These are phyloP conservation scores for Chrysoporthe austroafricana DNA, from an alignment of 2,329 filamentous ascomycete species.

Conservation along the genomic window DNA sequence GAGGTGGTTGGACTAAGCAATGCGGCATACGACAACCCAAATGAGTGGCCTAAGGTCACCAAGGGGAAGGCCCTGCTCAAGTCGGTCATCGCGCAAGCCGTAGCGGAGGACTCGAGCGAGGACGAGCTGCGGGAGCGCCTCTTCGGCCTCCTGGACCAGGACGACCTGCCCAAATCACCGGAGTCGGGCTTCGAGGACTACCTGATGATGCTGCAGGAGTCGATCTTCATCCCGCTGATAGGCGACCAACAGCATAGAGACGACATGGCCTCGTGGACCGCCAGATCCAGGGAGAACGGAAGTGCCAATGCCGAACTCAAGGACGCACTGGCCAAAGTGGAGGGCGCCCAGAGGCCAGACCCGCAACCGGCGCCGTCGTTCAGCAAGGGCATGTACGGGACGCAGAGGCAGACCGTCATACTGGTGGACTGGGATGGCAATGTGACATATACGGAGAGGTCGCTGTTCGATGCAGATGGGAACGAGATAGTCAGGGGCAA, in stretches of 20 bases:
- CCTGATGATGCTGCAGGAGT: constrained; percentile 58
- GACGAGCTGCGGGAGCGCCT: constrained; percentile 55
- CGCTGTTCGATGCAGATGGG: constrained; percentile 63
- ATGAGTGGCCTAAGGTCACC: constrained; percentile 65
- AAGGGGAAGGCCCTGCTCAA: constrained; percentile 53
- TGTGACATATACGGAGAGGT: constrained; percentile 62
- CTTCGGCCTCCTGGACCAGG: constrained; percentile 58
- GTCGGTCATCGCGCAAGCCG: constrained; percentile 46
- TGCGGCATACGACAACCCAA: constrained; percentile 56
- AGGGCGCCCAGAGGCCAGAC: constrained; percentile 40
- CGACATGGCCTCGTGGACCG: constrained; percentile 49
- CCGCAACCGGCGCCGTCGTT: constrained; percentile 43
- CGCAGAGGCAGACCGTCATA: constrained; percentile 66
- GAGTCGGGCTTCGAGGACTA: constrained; percentile 56
- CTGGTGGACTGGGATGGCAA: constrained; percentile 67
- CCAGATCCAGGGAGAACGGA: constrained; percentile 37
- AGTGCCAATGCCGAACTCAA: constrained; percentile 43
- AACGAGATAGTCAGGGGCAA: constrained; percentile 56
- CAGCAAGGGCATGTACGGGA: constrained; percentile 65
- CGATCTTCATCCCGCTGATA: constrained; percentile 65
- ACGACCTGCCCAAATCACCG: constrained; percentile 55
- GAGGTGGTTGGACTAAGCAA: constrained; percentile 66
- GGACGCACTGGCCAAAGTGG: constrained; percentile 38
- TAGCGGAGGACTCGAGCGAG: constrained; percentile 44
- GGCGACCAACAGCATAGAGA: constrained; percentile 51